Base-by-base conservation (phyloP, 1,284 basidiomycete species). In the Irpex sp. region DNA sequence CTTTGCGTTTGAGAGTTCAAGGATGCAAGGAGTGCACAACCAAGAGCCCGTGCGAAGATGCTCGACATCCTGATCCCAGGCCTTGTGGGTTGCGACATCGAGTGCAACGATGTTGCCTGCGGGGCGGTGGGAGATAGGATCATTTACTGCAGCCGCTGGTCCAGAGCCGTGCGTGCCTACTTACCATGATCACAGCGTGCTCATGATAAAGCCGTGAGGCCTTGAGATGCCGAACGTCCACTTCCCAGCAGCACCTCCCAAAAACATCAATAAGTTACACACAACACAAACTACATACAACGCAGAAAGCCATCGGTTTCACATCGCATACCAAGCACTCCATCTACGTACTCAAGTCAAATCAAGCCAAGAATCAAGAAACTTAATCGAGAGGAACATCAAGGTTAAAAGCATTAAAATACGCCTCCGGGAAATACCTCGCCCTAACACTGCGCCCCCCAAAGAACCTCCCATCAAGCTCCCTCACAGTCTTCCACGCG, bases 401-500 rank as follows among this genome's bases (percentile, higher is more conserved):
- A 62, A 91, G 75, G 62, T 83, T 78, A 58, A 80, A 79, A 54
- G 74, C 78, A 17, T 72, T 67, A 70, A 90, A 96, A 51, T 76
- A 74, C 48, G 65, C 69, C 74, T 96, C 93, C 2, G 92, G 81
- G 72, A 91, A 96, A 74, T 96, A 97, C 68, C 88, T 82, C 48
- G 92, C 94, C 51, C 88, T 83, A 37, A 97, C 92, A 11, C 84
- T 85, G 65, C 91, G 81, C 0, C 96, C 96, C 8, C 91, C 94
- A 72, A 98, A 97, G 73, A 86, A 96, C 56, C 95, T 82, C 11
- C 94, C 95, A 71, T 97, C 94, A 64, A 98, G 83, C 73, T 95
- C 93, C 57, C 91, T 86, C 1, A 95, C 92, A 0, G 94, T 95
- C 75, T 94, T 94, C 93, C 94, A 98, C 2, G 96, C 96, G 6